Evolutionary conservation across 2,329 filamentous ascomycete genomes (phyloP), one percentile per base, ranked within the genome.

Genomic region (Phialophora tarda): DNA sequence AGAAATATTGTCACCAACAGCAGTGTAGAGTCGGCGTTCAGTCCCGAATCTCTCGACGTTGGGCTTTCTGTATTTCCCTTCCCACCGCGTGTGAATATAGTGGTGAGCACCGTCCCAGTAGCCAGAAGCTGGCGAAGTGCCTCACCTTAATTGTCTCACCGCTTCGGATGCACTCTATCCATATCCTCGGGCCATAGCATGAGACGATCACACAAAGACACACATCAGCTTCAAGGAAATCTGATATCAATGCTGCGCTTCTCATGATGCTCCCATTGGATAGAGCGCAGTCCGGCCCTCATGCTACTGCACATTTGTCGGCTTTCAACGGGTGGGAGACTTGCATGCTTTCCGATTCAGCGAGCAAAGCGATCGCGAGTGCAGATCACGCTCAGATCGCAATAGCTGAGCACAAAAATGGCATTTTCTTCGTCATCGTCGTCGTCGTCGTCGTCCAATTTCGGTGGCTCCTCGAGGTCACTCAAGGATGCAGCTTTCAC

Each of bases 391-490:
- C 24, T 30, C 47, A 7, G 14, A 38, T 21, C 56, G 17, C 12
- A 30, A 30, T 44, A 58, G 23, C 30, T 44, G 48, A 8, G 24
- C 34, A 10, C 44, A 7, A 53, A 24, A 14, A 72, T 72, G 69
- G 71, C 68, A 10, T 69, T 69, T 50, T 73, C 71, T 50, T 72
- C 71, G n/a, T 73, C 71, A 4, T 73, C 72, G n/a, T 73, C 71
- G 6, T 73, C 72, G 6, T 71, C 66, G 8, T 73, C 71, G 24
- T 70, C 71, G 44, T 66, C 62, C 58, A 65, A 66, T 48, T 66
- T 64, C 38, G 64, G 64, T 21, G 17, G 24, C 3, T 55, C 53
- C 11, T 60, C 66, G 32, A 63, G 65, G 38, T 65, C 67, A 12
- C 41, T 71, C n/a, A 55, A 63, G 10, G 68, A 69, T 50, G 59